Conservation (phyloP, 2,329 filamentous ascomycete species). For the Chaetomium olivaceum region DNA sequence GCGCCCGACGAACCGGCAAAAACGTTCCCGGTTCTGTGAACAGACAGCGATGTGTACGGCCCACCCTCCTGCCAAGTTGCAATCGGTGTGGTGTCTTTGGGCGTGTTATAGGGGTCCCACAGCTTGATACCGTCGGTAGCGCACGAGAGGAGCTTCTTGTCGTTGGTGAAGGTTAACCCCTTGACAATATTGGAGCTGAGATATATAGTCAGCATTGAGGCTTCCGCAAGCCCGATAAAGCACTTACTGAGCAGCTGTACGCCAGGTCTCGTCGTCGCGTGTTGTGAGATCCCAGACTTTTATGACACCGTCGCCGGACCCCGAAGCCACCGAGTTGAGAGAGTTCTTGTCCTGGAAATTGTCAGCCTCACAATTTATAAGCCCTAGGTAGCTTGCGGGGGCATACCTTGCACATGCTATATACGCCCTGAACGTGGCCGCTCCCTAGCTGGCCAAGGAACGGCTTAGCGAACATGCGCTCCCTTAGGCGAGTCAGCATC, state of each 20-base stretch:
- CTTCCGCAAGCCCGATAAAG: not conserved
- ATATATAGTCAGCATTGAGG: not conserved
- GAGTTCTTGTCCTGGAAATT: constrained; percentile 62
- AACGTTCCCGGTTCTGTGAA: constrained; percentile 74
- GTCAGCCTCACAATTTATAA: not conserved
- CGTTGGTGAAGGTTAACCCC: constrained; percentile 83
- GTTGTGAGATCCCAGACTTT: constrained; percentile 69
- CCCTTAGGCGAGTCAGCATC: constrained; percentile 42
- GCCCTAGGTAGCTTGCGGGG: not conserved
- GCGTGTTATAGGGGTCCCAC: constrained; percentile 82
- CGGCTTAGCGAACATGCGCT: constrained; percentile 54
- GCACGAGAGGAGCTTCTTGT: constrained; percentile 82
- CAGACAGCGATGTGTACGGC: constrained; percentile 67
- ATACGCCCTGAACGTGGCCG: constrained; percentile 90
- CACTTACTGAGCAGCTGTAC: constrained; percentile 67
- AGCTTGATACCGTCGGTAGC: constrained; percentile 86
- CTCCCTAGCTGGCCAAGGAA: constrained; percentile 85
- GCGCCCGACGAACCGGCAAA: constrained; percentile 78
- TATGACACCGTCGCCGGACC: constrained; percentile 86
- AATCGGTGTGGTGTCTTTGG: constrained; percentile 67
- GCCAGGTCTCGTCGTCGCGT: constrained; percentile 66
- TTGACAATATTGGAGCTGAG: constrained; percentile 80
- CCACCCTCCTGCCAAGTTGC: constrained; percentile 82
- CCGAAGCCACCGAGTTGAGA: constrained; percentile 74
- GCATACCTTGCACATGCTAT: constrained; percentile 67